Percentiles rank a stretch among this genome's conserved stretches.
Evolutionary conservation across 192 early-diverging fungal genomes (phyloP).

Genomic region (Backusella australiensis): DNA sequence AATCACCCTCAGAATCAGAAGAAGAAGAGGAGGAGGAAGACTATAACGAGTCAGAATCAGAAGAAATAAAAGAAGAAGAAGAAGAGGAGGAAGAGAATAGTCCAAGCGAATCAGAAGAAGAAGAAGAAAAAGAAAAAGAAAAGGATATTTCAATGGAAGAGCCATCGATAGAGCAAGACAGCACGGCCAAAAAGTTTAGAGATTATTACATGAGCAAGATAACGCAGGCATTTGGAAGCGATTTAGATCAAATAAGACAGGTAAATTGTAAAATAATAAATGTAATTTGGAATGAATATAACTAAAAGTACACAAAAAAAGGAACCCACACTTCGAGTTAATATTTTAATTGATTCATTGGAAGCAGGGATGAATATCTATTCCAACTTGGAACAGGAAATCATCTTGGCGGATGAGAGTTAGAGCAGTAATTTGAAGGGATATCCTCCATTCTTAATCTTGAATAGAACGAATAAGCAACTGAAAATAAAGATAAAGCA

Average conservation of each 20-base stretch:
- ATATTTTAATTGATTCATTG: conserved; percentile 41
- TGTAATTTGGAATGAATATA: no score
- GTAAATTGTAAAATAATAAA: neutral
- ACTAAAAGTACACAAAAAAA: neutral
- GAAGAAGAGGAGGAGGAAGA: conserved; percentile 8
- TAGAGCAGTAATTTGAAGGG: conserved; percentile 58
- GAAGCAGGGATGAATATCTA: conserved; percentile 41
- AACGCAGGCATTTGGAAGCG: conserved; percentile 39
- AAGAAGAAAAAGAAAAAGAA: conserved; percentile 6
- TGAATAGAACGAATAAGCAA: conserved; percentile 63
- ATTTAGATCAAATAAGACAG: conserved; percentile 39
- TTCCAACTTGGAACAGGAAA: conserved; percentile 36
- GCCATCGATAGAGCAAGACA: neutral
- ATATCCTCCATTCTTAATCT: conserved; percentile 69
- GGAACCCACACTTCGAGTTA: conserved; percentile 34
- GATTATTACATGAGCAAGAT: conserved; percentile 38
- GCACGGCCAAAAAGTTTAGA: conserved; percentile 28
- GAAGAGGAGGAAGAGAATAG: neutral
- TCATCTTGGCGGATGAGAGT: conserved; percentile 15
- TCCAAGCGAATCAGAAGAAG: neutral
- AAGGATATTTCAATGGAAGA: neutral
- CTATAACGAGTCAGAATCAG: conserved; percentile 1
- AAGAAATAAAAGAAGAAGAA: neutral
- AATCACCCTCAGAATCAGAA: neutral
- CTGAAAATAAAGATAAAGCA: conserved; percentile 68